Percentiles rank a stretch among this genome's conserved stretches.
Evolutionary conservation across 305 asterid genomes (phyloP).

Genomic region (Fraxinus angustifolia): DNA sequence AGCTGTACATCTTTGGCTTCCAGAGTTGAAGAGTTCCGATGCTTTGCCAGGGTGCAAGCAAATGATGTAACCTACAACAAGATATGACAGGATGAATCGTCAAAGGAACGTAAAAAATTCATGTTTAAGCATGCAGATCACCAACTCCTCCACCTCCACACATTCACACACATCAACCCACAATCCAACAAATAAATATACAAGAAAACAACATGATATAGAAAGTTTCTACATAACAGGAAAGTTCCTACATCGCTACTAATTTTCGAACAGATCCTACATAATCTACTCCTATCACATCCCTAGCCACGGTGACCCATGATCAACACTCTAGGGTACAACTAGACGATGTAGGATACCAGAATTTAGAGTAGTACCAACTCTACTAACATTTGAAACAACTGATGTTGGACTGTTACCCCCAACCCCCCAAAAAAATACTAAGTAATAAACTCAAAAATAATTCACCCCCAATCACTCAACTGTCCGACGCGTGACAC

Average conservation of each 20-base stretch:
- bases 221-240: neutral
- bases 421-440: neutral
- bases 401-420: neutral
- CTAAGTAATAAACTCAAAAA: slow-evolving; percentile 1
- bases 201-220: neutral
- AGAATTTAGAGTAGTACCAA: neutral
- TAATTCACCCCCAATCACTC: neutral
- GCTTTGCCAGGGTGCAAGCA: slow-evolving; percentile 91
- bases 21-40: slow-evolving; percentile 83
- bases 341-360: neutral
- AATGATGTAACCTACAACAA: slow-evolving; percentile 66
- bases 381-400: neutral
- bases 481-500: neutral
- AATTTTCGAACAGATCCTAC: neutral
- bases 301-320: neutral
- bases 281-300: neutral
- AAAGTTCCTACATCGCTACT: neutral
- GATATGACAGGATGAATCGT: slow-evolving; percentile 6
- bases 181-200: neutral
- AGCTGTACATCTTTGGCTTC: slow-evolving; percentile 86
- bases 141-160: neutral
- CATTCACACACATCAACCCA: neutral
- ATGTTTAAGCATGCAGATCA: slow-evolving; percentile 14
- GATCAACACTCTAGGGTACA: neutral
- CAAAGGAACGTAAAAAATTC: slow-evolving; percentile 7